Conservation (phyloP, 106 monocot species). For the Amphibolis antarctica region DNA sequence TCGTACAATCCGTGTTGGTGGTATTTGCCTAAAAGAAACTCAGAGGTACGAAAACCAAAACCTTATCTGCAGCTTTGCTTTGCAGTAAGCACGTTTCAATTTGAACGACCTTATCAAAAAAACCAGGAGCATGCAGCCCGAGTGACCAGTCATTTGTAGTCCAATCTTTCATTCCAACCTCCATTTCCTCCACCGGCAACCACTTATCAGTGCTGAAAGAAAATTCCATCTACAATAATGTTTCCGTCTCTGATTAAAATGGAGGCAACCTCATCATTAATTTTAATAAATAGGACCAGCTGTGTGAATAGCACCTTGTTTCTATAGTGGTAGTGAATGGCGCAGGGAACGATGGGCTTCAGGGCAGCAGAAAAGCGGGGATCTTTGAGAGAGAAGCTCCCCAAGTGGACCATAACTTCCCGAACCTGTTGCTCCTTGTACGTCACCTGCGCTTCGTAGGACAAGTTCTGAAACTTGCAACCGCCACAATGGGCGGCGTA, state of each 20-base stretch:
- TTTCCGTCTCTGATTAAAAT: no score
- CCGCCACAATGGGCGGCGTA: constrained; percentile 73
- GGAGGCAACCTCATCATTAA: no score
- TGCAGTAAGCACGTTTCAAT: constrained; percentile 85
- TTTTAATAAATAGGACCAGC: no score
- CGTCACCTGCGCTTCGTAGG: constrained; percentile 66
- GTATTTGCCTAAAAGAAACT: no score
- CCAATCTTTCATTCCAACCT: constrained; percentile 7
- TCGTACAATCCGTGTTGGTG: no score
- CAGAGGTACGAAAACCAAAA: no score
- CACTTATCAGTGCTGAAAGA: constrained; percentile 76
- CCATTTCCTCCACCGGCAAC: constrained; percentile 32
- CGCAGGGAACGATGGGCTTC: constrained; percentile 68
- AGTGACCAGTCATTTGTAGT: constrained; percentile 35
- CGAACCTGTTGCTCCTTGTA: constrained; percentile 75
- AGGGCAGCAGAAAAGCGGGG: constrained; percentile 26
- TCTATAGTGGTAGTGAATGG: constrained; percentile 60
- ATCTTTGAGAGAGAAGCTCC: constrained; percentile 49
- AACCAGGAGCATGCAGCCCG: constrained; percentile 88
- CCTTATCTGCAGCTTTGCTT: constrained; percentile 75
- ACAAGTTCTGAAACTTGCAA: constrained; percentile 79
- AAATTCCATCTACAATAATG: constrained; percentile 96
- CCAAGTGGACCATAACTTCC: constrained; percentile 65
- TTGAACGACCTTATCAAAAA: constrained; percentile 90
- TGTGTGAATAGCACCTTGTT: no score